These are phyloP conservation scores for Lyophyllum atratum DNA, from an alignment of 768 basidiomycete species.

Conservation along the genomic window DNA sequence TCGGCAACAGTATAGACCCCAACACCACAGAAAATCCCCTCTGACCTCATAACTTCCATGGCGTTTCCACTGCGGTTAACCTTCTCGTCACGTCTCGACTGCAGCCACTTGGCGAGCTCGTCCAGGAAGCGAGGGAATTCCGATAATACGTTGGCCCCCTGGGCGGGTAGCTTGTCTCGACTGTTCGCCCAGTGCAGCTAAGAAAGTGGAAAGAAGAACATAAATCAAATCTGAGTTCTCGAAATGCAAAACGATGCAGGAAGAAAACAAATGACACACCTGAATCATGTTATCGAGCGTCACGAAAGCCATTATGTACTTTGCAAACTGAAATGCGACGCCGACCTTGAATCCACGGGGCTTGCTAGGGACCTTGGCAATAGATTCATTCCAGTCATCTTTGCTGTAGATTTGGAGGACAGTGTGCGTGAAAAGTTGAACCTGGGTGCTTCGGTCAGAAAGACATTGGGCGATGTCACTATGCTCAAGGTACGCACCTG, in stretches of 20 bases:
- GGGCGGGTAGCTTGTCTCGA: neutral
- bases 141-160: neutral
- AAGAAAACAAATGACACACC: neutral
- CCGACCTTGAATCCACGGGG: neutral
- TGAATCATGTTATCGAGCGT: neutral
- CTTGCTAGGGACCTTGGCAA: neutral
- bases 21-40: neutral
- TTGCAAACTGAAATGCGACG: neutral
- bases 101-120: neutral
- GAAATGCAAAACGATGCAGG: no score
- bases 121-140: neutral
- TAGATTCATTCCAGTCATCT: neutral
- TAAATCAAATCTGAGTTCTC: neutral
- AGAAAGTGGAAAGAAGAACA: neutral
- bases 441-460: no score
- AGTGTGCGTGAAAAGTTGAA: neutral
- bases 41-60: neutral
- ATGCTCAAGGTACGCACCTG: neutral
- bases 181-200: neutral
- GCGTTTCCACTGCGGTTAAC: neutral
- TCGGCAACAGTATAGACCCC: neutral
- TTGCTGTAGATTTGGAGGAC: neutral
- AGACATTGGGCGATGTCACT: neutral
- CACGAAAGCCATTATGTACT: neutral
- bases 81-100: neutral